Conservation (phyloP, 2,329 filamentous ascomycete species). For the Aspergillus ochraceoroseus region DNA sequence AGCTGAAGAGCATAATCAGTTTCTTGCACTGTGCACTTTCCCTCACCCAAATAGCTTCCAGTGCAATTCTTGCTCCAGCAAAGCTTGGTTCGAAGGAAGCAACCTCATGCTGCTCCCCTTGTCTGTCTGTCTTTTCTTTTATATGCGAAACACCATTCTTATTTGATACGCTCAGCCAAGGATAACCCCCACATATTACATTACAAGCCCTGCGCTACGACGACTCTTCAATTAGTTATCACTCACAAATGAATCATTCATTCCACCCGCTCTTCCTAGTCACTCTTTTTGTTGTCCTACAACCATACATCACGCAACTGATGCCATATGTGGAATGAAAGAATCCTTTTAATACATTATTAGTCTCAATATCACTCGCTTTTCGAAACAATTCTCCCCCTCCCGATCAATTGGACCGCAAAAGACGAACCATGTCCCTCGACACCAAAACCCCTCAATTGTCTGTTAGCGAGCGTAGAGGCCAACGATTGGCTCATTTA, state of each 20-base stretch:
- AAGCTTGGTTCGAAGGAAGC: neutral
- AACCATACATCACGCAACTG: conserved; percentile 6
- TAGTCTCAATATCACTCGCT: neutral
- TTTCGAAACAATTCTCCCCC: too few species aligned
- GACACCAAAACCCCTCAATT: conserved; percentile 20
- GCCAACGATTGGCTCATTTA: conserved; percentile 34
- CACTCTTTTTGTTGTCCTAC: conserved; percentile 10
- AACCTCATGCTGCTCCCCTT: neutral
- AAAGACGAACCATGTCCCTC: conserved; percentile 16
- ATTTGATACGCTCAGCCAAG: neutral
- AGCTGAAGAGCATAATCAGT: neutral
- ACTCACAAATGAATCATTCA: conserved; percentile 8
- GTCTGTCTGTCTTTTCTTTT: neutral
- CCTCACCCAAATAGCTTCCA: conserved; percentile 6
- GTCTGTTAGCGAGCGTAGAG: conserved; percentile 37
- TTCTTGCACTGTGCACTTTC: conserved; percentile 10
- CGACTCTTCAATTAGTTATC: neutral
- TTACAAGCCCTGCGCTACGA: neutral
- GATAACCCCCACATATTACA: neutral
- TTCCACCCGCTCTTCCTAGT: conserved; percentile 1
- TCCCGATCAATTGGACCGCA: conserved; percentile 1
- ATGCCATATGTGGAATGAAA: conserved; percentile 1
- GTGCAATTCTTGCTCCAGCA: neutral
- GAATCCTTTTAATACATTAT: neutral
- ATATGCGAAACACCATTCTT: neutral